Evolutionary conservation across 2,329 filamentous ascomycete species (phyloP), one percentile per base, ranked within the genome.

Genomic region (Microsporum audouinii): DNA sequence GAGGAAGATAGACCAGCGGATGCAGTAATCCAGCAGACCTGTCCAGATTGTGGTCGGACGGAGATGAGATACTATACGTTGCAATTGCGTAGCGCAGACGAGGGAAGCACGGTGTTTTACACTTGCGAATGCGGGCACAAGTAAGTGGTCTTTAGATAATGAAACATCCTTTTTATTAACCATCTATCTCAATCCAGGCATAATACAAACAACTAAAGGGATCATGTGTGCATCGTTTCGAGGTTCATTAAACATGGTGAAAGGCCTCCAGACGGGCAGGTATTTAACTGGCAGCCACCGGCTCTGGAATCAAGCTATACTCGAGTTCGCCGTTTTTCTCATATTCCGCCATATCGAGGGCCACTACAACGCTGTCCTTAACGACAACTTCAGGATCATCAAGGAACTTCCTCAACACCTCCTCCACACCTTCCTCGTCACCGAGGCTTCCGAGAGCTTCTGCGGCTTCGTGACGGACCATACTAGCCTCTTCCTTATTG

Each of bases 401-500:
- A 66, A 97, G 76, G 76, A 96, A 97, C 65, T 80, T 82, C 75
- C 84, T 89, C 70, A 99, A 73, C 2, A 85, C 87, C 61, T 90
- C 89, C 71, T 96, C 91, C 10, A 99, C 94, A 23, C 92, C 92
- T 56, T 91, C 88, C 74, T 96, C 91, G 27, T 95, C 90, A 29
- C 94, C 95, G 36, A 99, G 80, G 70, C 91, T 95, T 31, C 94
- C 94, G 31, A 99, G 83, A 29, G 94, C 94, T 77, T 99, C 94
- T 1, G 95, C 94, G 57, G 94, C 95, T 77, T 99, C 94, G 71
- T 99, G 94, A 61, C 94, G 86, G 61, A 99, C 94, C 94, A 99
- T 99, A 70, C 91, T 91, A 29, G 84, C 88, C 77, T 99, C 94
- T 60, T 88, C 80, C 57, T 83, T 77, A 72, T 99, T 82, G 68